Conservation (phyloP, 225 moss, liverwort and hornwort species). For the Climacium dendroides region DNA sequence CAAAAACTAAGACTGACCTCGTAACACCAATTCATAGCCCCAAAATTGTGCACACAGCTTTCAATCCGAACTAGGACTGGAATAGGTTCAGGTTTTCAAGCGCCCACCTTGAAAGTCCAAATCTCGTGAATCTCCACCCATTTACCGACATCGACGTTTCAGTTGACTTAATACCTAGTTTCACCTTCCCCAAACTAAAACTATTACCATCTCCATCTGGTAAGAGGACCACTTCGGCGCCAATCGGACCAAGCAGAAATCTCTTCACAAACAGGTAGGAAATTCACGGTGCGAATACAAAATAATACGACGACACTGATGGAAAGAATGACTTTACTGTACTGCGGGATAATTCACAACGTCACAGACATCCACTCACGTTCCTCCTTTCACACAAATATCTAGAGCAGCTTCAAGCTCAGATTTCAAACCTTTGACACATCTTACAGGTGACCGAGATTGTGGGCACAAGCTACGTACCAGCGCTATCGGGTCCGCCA, state of each 20-base stretch:
- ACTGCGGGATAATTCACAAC: not conserved
- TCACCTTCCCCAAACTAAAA: not conserved
- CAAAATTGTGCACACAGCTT: not conserved
- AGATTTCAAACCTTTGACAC: not conserved
- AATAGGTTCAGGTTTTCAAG: not conserved
- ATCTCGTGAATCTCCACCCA: not conserved
- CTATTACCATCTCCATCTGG: not conserved
- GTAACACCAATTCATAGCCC: not conserved
- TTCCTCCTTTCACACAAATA: not conserved
- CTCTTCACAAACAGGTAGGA: not conserved
- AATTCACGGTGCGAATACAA: too few species aligned
- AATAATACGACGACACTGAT: too few species aligned
- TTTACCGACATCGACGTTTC: not conserved
- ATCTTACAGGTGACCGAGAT: not conserved
- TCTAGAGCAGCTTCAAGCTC: not conserved
- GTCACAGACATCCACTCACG: too few species aligned
- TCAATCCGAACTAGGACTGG: not conserved
- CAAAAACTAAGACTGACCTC: not conserved
- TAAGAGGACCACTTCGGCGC: not conserved
- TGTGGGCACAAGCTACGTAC: not conserved
- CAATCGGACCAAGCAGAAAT: too few species aligned
- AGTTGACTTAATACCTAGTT: not conserved
- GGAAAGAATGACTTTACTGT: not conserved
- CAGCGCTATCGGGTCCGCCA: not conserved
- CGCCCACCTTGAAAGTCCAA: not conserved